phyloP scores from a whole-genome alignment of 1,284 basidiomycete genomes.

The Cutaneotrichosporon curvatum region DNA sequence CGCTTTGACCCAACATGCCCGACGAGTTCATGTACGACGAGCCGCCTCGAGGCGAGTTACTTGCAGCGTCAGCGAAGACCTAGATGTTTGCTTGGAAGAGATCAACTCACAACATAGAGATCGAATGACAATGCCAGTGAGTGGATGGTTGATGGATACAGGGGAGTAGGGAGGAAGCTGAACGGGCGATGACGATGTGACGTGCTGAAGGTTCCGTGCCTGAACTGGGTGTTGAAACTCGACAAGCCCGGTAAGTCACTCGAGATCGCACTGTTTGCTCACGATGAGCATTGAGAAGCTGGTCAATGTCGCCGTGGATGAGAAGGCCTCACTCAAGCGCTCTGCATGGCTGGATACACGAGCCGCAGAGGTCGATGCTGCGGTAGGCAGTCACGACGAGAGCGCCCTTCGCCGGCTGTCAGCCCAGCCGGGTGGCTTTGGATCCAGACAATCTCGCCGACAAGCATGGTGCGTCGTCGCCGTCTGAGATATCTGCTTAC shows the following conservation, averaged over 20 bases:
- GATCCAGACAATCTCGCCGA: conserved; percentile 26
- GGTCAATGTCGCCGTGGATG: background rate
- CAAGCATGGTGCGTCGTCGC: conserved; percentile 45
- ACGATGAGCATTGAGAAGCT: too few relatives aligned
- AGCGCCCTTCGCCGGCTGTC: conserved; percentile 29
- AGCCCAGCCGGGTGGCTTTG: conserved; percentile 42
- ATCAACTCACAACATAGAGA: conserved; percentile 28
- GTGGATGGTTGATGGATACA: too few relatives aligned
- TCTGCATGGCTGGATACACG: conserved; percentile 26
- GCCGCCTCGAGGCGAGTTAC: conserved; percentile 32
- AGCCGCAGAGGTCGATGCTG: conserved; percentile 26
- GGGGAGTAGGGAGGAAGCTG: too few relatives aligned
- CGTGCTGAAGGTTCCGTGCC: too few relatives aligned
- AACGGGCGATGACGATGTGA: too few relatives aligned
- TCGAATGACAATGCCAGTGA: background rate
- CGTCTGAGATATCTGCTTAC: conserved; percentile 16
- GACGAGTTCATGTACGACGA: conserved; percentile 9
- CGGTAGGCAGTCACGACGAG: conserved; percentile 28
- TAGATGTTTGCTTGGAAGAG: background rate
- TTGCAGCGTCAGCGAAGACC: conserved; percentile 4
- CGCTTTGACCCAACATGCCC: conserved; percentile 4
- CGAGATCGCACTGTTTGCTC: too few relatives aligned
- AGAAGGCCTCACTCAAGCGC: background rate
- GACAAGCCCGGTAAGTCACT: too few relatives aligned
- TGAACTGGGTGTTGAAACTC: too few relatives aligned